phyloP scores from a whole-genome alignment of 306 rosid genomes.

The Elaeagnus macrophylla region DNA sequence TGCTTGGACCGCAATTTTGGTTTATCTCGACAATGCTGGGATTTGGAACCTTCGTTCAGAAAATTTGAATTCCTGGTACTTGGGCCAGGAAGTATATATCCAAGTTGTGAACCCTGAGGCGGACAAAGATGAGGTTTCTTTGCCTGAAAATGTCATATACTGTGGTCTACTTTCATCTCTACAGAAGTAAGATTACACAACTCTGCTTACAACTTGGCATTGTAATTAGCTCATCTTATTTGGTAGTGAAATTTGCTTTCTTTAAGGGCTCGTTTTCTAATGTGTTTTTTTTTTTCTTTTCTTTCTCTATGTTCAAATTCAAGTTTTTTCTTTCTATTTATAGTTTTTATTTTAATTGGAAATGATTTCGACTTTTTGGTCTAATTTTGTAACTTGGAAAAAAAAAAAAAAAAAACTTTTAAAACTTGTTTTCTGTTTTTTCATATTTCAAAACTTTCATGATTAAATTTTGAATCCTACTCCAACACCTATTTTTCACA shows the following conservation, averaged over 20 bases:
- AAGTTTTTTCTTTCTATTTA: too few relatives aligned
- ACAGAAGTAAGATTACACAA: constrained; percentile 54
- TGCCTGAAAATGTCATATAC: constrained; percentile 65
- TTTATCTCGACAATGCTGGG: constrained; percentile 79
- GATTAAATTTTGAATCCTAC: too few relatives aligned
- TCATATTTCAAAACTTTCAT: too few relatives aligned
- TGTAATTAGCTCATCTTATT: not conserved
- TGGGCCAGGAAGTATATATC: constrained; percentile 78
- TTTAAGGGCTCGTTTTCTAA: too few relatives aligned
- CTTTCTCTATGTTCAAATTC: too few relatives aligned
- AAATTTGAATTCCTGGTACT: constrained; percentile 84
- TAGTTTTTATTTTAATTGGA: too few relatives aligned
- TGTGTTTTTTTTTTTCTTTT: too few relatives aligned
- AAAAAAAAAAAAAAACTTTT: too few relatives aligned
- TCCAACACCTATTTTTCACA: too few relatives aligned
- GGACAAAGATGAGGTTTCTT: constrained; percentile 34
- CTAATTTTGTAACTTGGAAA: too few relatives aligned
- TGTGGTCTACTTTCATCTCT: constrained; percentile 82
- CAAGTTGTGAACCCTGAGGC: constrained; percentile 57
- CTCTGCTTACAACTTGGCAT: not conserved
- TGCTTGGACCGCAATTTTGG: constrained; percentile 92
- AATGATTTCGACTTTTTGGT: too few relatives aligned
- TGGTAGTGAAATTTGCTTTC: not conserved
- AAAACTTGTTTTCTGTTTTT: too few relatives aligned
- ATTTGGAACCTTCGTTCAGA: constrained; percentile 87